These are phyloP conservation scores for Aspergillus fumigatus DNA, from an alignment of 2,329 filamentous ascomycete species.

Conservation along the genomic window DNA sequence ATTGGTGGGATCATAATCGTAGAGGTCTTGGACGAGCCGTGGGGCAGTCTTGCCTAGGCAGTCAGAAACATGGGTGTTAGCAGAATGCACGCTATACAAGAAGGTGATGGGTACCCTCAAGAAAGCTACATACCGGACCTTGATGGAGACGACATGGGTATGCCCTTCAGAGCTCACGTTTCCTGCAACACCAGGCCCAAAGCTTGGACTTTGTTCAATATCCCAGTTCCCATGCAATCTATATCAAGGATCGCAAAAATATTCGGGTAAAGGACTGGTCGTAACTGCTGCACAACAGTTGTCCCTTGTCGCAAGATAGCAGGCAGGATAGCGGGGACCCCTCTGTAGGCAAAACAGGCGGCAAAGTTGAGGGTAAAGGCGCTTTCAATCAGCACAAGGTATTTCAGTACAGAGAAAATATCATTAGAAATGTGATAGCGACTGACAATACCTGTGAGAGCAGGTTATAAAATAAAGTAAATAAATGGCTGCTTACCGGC, in stretches of 20 bases:
- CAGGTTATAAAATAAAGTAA: background rate
- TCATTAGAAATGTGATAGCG: background rate
- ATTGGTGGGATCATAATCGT: conserved; percentile 43
- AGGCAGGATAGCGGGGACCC: conserved; percentile 25
- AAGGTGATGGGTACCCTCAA: background rate
- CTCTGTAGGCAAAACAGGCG: conserved; percentile 18
- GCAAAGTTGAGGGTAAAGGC: conserved; percentile 13
- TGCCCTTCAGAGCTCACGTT: conserved; percentile 12
- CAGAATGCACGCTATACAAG: background rate
- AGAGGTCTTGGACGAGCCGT: conserved; percentile 43
- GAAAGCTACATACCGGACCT: conserved; percentile 28
- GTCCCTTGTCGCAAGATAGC: conserved; percentile 4
- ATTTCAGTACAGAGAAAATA: background rate
- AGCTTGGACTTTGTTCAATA: background rate
- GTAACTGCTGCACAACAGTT: background rate
- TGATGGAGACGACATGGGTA: conserved; percentile 28
- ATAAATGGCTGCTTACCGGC: background rate
- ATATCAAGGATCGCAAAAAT: background rate
- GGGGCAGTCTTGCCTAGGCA: conserved; percentile 49
- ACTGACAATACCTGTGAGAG: background rate
- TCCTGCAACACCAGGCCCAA: conserved; percentile 8
- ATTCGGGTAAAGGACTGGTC: background rate
- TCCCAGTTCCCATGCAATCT: conserved; percentile 10
- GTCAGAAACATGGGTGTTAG: background rate
- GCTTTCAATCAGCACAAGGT: background rate